Base-by-base conservation (phyloP, 192 early-diverging fungal genomes). In the Coemansia sp. region DNA sequence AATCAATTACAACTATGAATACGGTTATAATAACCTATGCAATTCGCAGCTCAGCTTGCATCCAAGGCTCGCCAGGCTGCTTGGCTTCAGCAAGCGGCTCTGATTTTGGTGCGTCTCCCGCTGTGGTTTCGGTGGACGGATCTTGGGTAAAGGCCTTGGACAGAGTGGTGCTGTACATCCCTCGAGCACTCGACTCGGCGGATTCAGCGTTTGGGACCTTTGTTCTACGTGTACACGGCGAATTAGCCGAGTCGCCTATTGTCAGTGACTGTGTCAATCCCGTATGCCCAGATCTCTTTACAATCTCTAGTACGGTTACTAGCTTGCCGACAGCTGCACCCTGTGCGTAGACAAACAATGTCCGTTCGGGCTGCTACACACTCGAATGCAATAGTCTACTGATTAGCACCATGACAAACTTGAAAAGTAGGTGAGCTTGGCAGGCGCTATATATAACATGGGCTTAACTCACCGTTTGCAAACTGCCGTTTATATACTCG, bases 291-390 rank as follows among this genome's bases (percentile, higher is more conserved):
- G 53, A 43, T 30, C 80, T 44, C 60, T 83, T 83, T 17, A 75
- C 72, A 37, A 77, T 72, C 61, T 83, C 80, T 13, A 77, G 19
- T 16, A 83, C 73, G 0, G 75, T 76, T 1, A 67, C 44, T 11
- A 83, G 72, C 64, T 83, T 83, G 49, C 75, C 43, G 9, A 77
- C 67, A 3, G 80, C 80, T 3, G 75, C 21, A 11, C 66, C 80
- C 44, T 83, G 66, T 19, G 80, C 80, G 50, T 74, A 77, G 17
- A 82, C 19, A 19, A 53, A 67, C 14, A 82, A 1, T n/a, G 60
- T 11, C 11, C 49, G 49, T 1, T 39, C 17, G 2, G 59, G 38
- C 37, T 61, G 37, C 59, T 61, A 61, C 37, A 61, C 4, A 10
- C 28, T 32, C 9, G 14, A 32, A 13, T 39, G 37, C 19, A 26